Conservation (phyloP, 768 basidiomycete genomes). For the Mycena olivaceomarginata region DNA sequence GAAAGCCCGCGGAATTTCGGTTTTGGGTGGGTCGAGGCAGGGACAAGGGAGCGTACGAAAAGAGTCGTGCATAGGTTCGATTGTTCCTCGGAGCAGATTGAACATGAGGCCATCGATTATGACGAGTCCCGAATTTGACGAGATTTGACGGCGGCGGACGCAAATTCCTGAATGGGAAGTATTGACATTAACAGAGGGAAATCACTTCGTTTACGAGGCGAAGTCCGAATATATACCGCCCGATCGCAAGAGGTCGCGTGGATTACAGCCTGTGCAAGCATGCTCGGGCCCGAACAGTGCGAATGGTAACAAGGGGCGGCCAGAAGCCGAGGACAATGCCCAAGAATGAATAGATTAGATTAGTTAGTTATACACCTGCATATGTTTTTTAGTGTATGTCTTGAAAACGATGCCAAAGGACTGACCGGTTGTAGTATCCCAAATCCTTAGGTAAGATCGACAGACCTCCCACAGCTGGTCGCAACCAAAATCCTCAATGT, state of each 20-base stretch:
- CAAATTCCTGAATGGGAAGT: neutral
- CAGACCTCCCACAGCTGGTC: constrained; percentile 56
- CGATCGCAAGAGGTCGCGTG: too few species aligned
- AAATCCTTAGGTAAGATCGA: constrained; percentile 53
- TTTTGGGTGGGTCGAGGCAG: neutral
- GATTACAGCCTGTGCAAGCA: neutral
- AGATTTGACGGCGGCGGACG: neutral
- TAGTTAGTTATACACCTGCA: constrained; percentile 22
- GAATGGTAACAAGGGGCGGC: too few species aligned
- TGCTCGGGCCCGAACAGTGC: neutral
- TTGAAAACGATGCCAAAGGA: neutral
- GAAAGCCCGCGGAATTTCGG: constrained; percentile 12
- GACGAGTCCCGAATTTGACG: neutral
- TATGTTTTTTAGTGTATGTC: neutral
- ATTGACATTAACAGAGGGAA: neutral
- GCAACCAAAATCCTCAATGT: constrained; percentile 56
- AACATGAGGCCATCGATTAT: neutral
- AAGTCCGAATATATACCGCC: neutral
- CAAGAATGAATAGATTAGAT: neutral
- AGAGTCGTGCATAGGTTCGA: neutral
- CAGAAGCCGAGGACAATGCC: neutral
- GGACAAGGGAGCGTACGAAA: neutral
- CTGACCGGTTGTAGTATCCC: constrained; percentile 42
- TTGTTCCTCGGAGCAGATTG: constrained; percentile 10
- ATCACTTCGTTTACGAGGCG: neutral